Evolutionary conservation across 1,284 basidiomycete species (phyloP).

Genomic region (Ceratobasidium sp.): DNA sequence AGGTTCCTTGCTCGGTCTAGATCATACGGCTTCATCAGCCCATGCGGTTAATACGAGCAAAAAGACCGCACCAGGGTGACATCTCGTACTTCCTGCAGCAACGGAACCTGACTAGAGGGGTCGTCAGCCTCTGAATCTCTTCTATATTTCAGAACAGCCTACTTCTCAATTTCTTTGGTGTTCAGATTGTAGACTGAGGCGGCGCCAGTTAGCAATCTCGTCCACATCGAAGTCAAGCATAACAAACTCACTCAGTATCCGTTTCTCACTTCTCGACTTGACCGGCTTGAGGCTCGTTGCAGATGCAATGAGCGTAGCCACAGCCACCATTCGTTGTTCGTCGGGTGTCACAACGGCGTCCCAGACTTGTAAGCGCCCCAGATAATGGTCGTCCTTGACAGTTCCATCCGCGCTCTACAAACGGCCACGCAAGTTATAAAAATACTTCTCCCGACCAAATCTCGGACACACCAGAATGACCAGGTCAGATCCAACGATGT

Average conservation of each 20-base stretch:
- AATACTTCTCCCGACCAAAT: not conserved
- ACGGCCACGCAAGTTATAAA: constrained; percentile 72
- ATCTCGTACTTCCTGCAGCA: constrained; percentile 80
- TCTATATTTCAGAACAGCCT: constrained; percentile 50
- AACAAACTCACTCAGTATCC: constrained; percentile 71
- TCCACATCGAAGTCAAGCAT: not conserved
- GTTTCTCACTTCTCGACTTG: constrained; percentile 79
- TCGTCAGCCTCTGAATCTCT: not conserved
- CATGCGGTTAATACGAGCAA: not conserved
- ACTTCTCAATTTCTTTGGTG: constrained; percentile 76
- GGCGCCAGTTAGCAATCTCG: not conserved
- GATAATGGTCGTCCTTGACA: constrained; percentile 56
- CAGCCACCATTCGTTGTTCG: constrained; percentile 77
- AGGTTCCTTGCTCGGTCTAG: constrained; percentile 59
- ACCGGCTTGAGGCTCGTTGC: constrained; percentile 75
- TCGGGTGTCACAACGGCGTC: constrained; percentile 73
- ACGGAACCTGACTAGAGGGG: constrained; percentile 70
- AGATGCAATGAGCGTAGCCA: constrained; percentile 75
- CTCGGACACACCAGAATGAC: constrained; percentile 8
- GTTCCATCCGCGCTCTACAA: constrained; percentile 78
- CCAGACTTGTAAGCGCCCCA: constrained; percentile 60
- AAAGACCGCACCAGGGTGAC: constrained; percentile 80
- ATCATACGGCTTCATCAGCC: constrained; percentile 71
- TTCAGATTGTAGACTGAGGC: constrained; percentile 76
- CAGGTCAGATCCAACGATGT: constrained; percentile 53